Base-by-base conservation (phyloP, 768 basidiomycete species). In the Mycena sanguinolenta region DNA sequence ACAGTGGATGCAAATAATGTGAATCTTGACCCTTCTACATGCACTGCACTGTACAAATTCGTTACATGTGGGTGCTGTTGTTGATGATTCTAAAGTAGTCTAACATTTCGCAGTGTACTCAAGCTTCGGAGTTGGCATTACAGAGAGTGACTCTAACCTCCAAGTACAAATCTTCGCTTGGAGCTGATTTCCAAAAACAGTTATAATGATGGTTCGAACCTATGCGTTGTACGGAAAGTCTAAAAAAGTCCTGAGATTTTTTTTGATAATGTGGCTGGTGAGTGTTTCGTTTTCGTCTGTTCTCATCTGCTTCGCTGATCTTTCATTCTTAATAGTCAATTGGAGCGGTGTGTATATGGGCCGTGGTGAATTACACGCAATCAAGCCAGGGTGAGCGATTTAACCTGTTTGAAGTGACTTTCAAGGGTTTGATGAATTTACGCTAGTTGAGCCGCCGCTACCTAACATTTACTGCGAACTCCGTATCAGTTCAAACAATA, bases 191-290 rank as follows among this genome's bases (percentile, higher is more conserved):
- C 19, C 32, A 14, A 39, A 46, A 13, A 23, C 25, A 65, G 62
- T 70, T 4, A 65, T 70, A 44, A 10, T 70, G 23, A 70, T 62
- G 64, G 23, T 58, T 16, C 69, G 69, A 7, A 70, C 69, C 6
- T 70, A 66, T 13, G 69, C 69, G 14, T 27, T 65, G 3, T 70
- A 65, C 16, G 69, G 44, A 10, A 12, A 53, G 34, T 58, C 69
- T 6, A 65, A 62, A 28, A 70, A 42, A 58, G n/a, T 16, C 17
- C 54, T 19, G 49, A 1, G 14, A 54, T 70, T 50, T 65, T 70
- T n/a, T 36, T 5, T 39, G 19, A 30, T 65, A 27, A 21, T 57
- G 42, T 61, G 32, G 58, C 28, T 65, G 16, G 69, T n/a, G 57
- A 23, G 30, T 58, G 39, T n/a, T 3, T n/a, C n/a, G n/a, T n/a